Base-by-base conservation (phyloP, 441 rosid species). In the Arabidopsis hybrid region DNA sequence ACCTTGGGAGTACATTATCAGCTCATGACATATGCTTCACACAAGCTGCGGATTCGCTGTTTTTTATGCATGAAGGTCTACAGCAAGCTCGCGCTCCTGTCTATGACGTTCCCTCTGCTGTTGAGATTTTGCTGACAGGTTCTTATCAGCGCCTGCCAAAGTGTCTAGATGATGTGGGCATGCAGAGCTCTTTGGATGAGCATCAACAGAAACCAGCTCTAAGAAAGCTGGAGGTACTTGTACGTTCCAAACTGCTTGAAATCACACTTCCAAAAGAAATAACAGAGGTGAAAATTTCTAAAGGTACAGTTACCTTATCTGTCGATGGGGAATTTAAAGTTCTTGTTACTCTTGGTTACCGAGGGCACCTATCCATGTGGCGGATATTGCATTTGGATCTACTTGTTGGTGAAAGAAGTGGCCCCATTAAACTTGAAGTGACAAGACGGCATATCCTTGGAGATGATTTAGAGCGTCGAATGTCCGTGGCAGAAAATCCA, bases 11-110 rank as follows among this genome's bases (percentile, higher is more conserved):
- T 68, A 93, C 97, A 67, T 79, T 96, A 77, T 90, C 99, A 56
- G 86, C 89, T 82, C 99, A 93, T 76, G 99, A 91, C 70, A 82
- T 91, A 34, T 90, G 97, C 80, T 93, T 96, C 75, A 90, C 95
- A 77, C 97, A 93, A 85, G 89, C 97, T 45, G 95, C 99, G 56
- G 99, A 96, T 83, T 90, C 95, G 0, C 86, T 96, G 71, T 96
- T 91, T 84, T 96, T 93, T 81, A 89, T 96, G 99, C 98, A 91
- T 56, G 99, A 96, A 82, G 97, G 96, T 67, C 80, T 96, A 60
- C 99, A 91, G 71, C 98, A 96, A 85, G 98, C 99, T 68, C 98
- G 97, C 16, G 98, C 97, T 63, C 99, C 99, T 39, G 86, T 92
- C 39, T 96, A 96, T 79, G 98, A 96, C 47, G 97, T 93, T 82